Evolutionary conservation across 2,329 filamentous ascomycete genomes (phyloP).

Genomic region (Paraconiothyrium sp.): DNA sequence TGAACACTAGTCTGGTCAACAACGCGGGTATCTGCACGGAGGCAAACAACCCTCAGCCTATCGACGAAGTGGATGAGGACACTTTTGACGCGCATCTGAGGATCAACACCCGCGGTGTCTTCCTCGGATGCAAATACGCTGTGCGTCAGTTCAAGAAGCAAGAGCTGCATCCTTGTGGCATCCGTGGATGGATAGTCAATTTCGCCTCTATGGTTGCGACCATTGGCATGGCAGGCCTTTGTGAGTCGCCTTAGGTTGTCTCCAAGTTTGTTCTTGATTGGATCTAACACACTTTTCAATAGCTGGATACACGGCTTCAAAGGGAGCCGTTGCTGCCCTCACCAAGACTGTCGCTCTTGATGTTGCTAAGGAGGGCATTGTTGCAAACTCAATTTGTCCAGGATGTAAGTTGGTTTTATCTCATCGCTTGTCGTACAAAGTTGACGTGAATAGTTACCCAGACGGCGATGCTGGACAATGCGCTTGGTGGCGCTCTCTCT

Average conservation of each 20-base stretch:
- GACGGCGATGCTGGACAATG: constrained; percentile 43
- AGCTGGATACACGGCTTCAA: constrained; percentile 58
- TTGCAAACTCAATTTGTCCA: constrained; percentile 55
- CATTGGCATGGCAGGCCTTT: constrained; percentile 37
- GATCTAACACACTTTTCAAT: constrained; percentile 5
- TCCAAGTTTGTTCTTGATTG: neutral
- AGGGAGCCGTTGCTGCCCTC: constrained; percentile 58
- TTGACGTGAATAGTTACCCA: constrained; percentile 36
- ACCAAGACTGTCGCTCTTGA: constrained; percentile 59
- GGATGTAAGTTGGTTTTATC: constrained; percentile 46
- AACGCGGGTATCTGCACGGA: constrained; percentile 50
- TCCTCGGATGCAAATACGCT: constrained; percentile 52
- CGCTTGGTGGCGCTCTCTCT: constrained; percentile 23
- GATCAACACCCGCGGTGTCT: constrained; percentile 51
- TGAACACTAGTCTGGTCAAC: constrained; percentile 38
- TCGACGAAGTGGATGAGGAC: constrained; percentile 43
- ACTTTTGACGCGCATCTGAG: constrained; percentile 49
- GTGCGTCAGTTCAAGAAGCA: constrained; percentile 50
- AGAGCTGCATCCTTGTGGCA: constrained; percentile 34
- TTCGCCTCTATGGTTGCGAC: constrained; percentile 42
- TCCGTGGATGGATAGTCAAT: constrained; percentile 53
- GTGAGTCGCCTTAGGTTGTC: constrained; percentile 36
- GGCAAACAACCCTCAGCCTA: constrained; percentile 27
- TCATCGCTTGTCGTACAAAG: neutral
- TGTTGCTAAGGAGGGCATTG: constrained; percentile 53